A percentile compares a stretch with the other conserved stretches of the same genome.
Evolutionary conservation across 1,284 basidiomycete species (phyloP).

Genomic region (Exobasidium cylindrosporum): DNA sequence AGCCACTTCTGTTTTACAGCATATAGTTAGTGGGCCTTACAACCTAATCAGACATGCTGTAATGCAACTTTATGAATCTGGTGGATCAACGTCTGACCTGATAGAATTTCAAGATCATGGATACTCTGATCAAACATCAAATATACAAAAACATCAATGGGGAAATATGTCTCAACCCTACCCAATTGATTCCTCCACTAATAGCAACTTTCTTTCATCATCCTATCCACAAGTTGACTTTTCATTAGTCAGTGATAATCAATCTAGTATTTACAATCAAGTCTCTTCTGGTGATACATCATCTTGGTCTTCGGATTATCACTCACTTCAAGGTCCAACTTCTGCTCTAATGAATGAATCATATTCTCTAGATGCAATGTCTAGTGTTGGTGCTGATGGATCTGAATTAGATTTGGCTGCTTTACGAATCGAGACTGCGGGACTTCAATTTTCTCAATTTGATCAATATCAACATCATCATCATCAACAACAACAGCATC

Average conservation of each 20-base stretch:
- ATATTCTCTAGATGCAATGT: too few species aligned
- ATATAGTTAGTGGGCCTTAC: slow-evolving; percentile 42
- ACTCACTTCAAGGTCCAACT: background rate
- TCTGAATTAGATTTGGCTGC: background rate
- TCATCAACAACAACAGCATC: background rate
- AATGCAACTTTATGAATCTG: slow-evolving; percentile 21
- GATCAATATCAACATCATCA: background rate
- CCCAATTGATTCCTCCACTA: background rate
- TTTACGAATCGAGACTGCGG: background rate
- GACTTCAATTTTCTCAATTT: background rate
- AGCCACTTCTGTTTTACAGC: slow-evolving; percentile 30
- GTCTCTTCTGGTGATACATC: background rate
- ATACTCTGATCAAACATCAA: background rate
- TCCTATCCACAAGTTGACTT: background rate
- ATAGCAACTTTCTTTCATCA: background rate
- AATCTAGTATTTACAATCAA: background rate
- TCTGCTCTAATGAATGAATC: background rate
- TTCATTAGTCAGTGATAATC: background rate
- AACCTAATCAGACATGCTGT: slow-evolving; percentile 33
- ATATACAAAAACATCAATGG: background rate
- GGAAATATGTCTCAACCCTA: background rate
- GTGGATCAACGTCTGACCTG: slow-evolving; percentile 22
- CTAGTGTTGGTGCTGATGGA: too few species aligned
- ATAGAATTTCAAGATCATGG: slow-evolving; percentile 16
- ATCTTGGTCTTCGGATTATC: background rate